Evolutionary conservation across 257 asterid genomes (phyloP), one percentile per base, ranked within the genome.

Genomic region (Dorcoceras hygrometricum): DNA sequence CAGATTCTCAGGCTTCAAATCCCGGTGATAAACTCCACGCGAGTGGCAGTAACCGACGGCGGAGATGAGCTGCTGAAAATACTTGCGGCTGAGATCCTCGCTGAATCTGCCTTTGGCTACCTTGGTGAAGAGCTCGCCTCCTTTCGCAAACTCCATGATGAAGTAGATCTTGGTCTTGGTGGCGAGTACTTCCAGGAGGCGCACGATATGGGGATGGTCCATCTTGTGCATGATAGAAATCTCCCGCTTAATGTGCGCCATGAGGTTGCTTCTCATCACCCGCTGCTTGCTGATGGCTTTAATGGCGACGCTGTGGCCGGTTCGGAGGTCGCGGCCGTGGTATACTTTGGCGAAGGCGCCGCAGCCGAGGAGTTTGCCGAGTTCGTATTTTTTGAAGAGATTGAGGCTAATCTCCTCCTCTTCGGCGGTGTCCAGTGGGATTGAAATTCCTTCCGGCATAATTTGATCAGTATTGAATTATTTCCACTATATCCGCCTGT

Each of bases 31-130:
- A 19, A 83, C 61, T 19, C 82, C 84, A 9, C 79, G 82, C 0
- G 83, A 74, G 56, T 80, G 88, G 72, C 86, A 83, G 61, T 80
- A 76, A 34, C 84, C 65, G 28, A 83, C 76, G 68, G 78, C 88
- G 67, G 80, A 67, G 67, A 83, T 56, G 48, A 82, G 60, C 63
- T 82, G 87, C 56, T 76, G 87, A 71, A 82, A 77, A 59, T 74
- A 77, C 5, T 75, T 73, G 25, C 85, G 78, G 69, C 83, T 51
- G 0, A 66, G 48, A 3, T 68, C 70, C 19, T 82, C 87, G 66
- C 69, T 25, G 28, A 82, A 66, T 2, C 84, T 55, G 10, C 85
- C 85, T 12, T 79, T 82, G 2, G 84, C 71, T 2, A 75, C 72
- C 67, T 75, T 77, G 1, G 73, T 66, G 56, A 82, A 82, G 8